Evolutionary conservation across 331 rosid species (phyloP).

Genomic region (Malus hybrid): DNA sequence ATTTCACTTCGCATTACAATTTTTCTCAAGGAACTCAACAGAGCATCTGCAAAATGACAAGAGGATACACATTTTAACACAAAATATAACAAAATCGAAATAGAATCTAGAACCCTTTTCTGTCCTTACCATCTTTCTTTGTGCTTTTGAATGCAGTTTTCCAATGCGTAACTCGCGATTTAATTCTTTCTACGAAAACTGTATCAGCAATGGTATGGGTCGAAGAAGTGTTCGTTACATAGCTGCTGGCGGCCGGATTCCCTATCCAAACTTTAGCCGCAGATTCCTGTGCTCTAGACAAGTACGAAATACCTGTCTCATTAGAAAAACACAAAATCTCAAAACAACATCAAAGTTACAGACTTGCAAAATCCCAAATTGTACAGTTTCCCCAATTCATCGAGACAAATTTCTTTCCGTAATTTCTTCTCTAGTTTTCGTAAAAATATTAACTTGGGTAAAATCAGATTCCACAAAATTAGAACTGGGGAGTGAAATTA

Average conservation of each 20-base stretch:
- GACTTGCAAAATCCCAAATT: not conserved
- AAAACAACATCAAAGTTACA: not conserved
- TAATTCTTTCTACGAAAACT: conserved; percentile 57
- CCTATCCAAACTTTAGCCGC: conserved; percentile 46
- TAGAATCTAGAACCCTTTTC: conserved; percentile 10
- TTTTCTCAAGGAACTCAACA: conserved; percentile 51
- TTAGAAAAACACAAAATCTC: conserved; percentile 7
- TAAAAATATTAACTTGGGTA: not conserved
- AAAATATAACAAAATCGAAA: conserved; percentile 1
- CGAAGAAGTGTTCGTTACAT: conserved; percentile 28
- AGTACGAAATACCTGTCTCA: conserved; percentile 70
- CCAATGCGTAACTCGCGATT: conserved; percentile 57
- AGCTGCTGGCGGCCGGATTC: conserved; percentile 23
- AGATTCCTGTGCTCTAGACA: conserved; percentile 75
- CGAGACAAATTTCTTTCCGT: not conserved
- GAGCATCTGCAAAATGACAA: conserved; percentile 46
- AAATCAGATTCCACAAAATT: not conserved
- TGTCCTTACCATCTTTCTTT: conserved; percentile 43
- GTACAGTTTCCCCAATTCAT: not conserved
- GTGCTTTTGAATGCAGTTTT: conserved; percentile 34
- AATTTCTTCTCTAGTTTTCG: not conserved
- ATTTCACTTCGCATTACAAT: conserved; percentile 49
- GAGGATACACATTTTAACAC: not conserved
- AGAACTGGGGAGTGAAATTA: not conserved
- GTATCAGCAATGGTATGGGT: conserved; percentile 52